Evolutionary conservation across 306 rosid genomes (phyloP), one percentile per base, ranked within the genome.

Genomic region (Bauhinia variegata): DNA sequence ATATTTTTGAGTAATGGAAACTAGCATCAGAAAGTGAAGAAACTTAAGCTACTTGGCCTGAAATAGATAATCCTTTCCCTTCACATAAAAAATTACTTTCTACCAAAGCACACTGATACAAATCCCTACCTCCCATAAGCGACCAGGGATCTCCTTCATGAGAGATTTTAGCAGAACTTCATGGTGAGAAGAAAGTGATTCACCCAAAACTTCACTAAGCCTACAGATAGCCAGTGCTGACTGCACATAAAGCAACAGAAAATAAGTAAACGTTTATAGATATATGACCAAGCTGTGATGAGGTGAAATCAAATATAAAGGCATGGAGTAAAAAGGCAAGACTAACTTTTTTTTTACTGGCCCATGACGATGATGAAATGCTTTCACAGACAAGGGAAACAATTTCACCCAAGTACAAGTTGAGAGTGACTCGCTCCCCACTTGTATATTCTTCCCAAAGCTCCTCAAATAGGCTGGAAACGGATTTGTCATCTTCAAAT

Each of bases 391-490:
- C 83, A 31, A 87, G 91, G 18, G 91, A 81, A 60, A 89, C 93
- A 79, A 89, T 84, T 87, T 92, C 96, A 38, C 79, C 89, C 30
- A 86, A 58, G 80, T 93, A 93, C 55, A 93, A 73, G 30, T 86
- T 93, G 69, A 93, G 96, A 58, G 97, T 85, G 75, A 85, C 69
- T n/a, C 87, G 89, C 60, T 93, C 98, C 34, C 96, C 89, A 71
- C 98, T 93, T 36, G 96, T 86, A 81, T 81, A 85, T 83, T 89
- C 97, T 85, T 93, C 96, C 98, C 98, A 93, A 74, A 93, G 80
- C 80, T 89, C 98, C 84, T 93, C 96, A 75, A 87, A 89, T 64
- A 78, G 60, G 57, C 83, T 82, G 51, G 95, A 89, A 72, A 93
- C 85, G 74, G 46, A 50, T 73, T 88, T 86, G 70, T 93, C 98